Evolutionary conservation across 2,329 filamentous ascomycete species (phyloP), one percentile per base, ranked within the genome.

Genomic region (Cladophialophora bantiana): DNA sequence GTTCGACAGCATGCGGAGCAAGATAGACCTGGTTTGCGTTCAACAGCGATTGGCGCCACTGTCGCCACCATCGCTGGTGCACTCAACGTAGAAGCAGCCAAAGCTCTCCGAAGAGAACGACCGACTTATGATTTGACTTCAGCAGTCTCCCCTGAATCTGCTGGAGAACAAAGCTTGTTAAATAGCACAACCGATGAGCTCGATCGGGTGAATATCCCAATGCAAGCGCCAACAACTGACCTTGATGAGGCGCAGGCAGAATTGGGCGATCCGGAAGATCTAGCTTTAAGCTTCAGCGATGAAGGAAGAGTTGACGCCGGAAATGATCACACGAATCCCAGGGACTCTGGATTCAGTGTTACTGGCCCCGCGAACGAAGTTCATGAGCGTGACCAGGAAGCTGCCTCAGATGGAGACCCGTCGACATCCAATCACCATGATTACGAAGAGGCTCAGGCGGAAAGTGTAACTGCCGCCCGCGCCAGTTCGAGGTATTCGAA

Each of bases 1-100:
- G 34, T 55, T 34, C 54, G 35, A 40, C 36, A 20, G 26, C 42
- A 32, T 59, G 18, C 45, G 13, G 50, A 53, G n/a, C 50, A 62
- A 31, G 53, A 4, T 1, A n/a, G 32, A 36, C 52, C 55, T n/a
- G 45, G 31, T 45, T 40, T 42, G 7, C 58, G 34, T 18, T 57
- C 66, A 7, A 66, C 31, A 48, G 64, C 48, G 12, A 66, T 72
- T 38, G 69, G 69, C 55, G 64, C 59, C 18, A 71, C 71, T 32
- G 71, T 73, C 3, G 71, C 68, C 31, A 69, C 68, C 9, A 67
- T 73, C 42, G 71, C 71, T n/a, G 70, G 71, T 35, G 71, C 70
- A 15, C 59, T 73, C 34, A 69, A 68, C 50, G 68, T 69, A 18
- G 70, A 71, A 64, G 70, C 70, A 31, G 61, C 66, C 7, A 60